Conservation (phyloP, 2,329 filamentous ascomycete species). For the Microascus cirrosus region DNA sequence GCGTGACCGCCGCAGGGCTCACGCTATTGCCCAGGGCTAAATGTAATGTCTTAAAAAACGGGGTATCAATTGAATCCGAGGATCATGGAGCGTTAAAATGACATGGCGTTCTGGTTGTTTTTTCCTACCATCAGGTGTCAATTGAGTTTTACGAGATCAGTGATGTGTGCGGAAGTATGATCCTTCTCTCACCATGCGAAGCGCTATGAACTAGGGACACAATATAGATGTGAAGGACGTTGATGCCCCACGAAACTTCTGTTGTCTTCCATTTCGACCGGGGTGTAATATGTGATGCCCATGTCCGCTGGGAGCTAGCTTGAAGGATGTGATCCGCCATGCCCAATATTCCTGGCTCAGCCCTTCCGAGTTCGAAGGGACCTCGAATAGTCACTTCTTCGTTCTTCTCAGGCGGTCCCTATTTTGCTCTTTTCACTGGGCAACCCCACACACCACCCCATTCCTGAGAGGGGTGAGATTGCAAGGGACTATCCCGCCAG, state of each 20-base stretch:
- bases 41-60: constrained; percentile 6
- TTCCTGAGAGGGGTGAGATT: background rate
- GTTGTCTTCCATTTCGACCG: background rate
- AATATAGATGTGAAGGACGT: background rate
- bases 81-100: background rate
- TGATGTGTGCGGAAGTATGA: background rate
- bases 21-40: constrained; percentile 34
- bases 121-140: background rate
- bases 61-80: background rate
- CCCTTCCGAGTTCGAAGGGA: no score
- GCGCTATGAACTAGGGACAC: background rate
- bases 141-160: background rate
- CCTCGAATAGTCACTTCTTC: no score
- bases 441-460: no score
- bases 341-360: no score
- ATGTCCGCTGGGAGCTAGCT: background rate
- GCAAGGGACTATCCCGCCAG: background rate
- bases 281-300: background rate
- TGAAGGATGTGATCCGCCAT: no score
- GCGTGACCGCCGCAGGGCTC: constrained; percentile 89
- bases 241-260: background rate
- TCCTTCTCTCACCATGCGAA: background rate
- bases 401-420: no score
- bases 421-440: no score
- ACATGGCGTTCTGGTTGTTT: background rate